These are phyloP conservation scores for Aspergillus costaricaensis DNA, from an alignment of 2,329 filamentous ascomycete genomes.

Conservation along the genomic window DNA sequence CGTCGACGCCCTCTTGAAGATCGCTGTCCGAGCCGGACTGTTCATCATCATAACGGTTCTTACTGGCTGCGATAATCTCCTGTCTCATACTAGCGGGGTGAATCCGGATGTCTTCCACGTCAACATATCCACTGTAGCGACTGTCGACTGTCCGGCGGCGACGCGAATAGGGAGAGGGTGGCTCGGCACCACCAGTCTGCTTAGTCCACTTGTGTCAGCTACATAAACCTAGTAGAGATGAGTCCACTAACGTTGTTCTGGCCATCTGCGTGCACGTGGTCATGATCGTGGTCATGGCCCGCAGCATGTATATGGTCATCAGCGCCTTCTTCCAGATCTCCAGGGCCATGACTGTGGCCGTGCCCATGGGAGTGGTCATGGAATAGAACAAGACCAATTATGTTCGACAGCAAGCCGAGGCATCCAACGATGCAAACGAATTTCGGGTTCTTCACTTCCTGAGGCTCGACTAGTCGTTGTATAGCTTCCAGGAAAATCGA, in stretches of 20 bases:
- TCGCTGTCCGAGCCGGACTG: conserved; percentile 59
- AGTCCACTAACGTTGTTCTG: conserved; percentile 10
- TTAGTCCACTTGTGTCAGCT: conserved; percentile 26
- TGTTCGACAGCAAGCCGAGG: conserved; percentile 81
- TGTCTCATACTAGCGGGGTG: conserved; percentile 89
- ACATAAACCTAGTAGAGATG: not conserved
- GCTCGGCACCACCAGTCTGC: conserved; percentile 21
- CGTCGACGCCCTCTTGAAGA: conserved; percentile 52
- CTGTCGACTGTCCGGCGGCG: conserved; percentile 32
- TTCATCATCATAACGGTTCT: conserved; percentile 61
- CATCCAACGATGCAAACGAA: conserved; percentile 89
- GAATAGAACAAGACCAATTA: conserved; percentile 85
- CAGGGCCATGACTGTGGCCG: conserved; percentile 59
- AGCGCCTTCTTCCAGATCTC: conserved; percentile 47
- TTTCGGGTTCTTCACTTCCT: conserved; percentile 79
- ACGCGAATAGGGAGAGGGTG: conserved; percentile 32
- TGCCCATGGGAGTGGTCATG: conserved; percentile 90
- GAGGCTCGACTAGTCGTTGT: conserved; percentile 87
- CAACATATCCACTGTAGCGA: conserved; percentile 49
- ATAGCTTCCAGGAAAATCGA: conserved; percentile 96
- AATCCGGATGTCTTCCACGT: conserved; percentile 72
- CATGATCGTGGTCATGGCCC: conserved; percentile 45
- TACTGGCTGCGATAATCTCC: conserved; percentile 85
- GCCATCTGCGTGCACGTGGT: conserved; percentile 50
- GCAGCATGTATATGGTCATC: conserved; percentile 47